These are phyloP conservation scores for Cystoisospora suis DNA, from an alignment of 169 alveolate genomes.

Conservation along the genomic window DNA sequence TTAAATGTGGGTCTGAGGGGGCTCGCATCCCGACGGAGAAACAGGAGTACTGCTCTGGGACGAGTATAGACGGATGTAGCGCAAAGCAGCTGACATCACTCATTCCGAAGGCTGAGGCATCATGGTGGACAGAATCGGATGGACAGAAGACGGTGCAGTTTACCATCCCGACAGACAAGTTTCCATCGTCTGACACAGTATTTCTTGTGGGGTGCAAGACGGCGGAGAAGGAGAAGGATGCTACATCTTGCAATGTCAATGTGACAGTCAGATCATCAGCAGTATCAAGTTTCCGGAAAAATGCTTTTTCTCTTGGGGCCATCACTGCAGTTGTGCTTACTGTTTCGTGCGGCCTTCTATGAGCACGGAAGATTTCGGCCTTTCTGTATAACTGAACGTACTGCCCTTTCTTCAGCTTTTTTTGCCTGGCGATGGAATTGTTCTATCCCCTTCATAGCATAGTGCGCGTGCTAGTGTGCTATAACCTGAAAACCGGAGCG, in stretches of 20 bases:
- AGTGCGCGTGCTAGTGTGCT: too few relatives aligned
- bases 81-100: background rate
- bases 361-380: too few relatives aligned
- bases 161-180: background rate
- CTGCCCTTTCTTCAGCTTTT: too few relatives aligned
- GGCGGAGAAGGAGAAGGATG: background rate
- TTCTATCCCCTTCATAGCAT: too few relatives aligned
- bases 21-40: background rate
- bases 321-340: too few relatives aligned
- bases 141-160: background rate
- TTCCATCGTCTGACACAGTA: background rate
- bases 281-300: too few relatives aligned
- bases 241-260: background rate
- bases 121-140: background rate
- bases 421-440: too few relatives aligned
- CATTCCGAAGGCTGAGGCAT: background rate
- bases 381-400: too few relatives aligned
- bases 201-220: background rate
- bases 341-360: too few relatives aligned
- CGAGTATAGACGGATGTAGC: background rate
- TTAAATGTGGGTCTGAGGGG: background rate
- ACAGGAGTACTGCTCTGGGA: background rate
- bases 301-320: too few relatives aligned
- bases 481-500: too few relatives aligned
- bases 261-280: background rate